Evolutionary conservation across 352 stramenopile genomes (phyloP), one percentile per base, ranked within the genome.

Genomic region (Globisporangium spinosum): DNA sequence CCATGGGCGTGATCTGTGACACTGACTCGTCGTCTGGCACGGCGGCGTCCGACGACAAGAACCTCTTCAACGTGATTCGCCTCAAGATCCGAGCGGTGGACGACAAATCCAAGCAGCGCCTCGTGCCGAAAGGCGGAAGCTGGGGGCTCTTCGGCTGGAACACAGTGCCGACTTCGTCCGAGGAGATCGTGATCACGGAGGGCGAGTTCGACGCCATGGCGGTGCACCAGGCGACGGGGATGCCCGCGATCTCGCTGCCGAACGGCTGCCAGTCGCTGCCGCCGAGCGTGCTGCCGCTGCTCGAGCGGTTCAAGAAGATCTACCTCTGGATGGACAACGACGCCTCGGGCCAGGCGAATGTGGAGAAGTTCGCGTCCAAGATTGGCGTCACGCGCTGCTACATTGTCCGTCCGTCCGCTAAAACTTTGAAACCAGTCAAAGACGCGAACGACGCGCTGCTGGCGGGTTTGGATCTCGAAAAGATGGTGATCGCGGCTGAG

Each of bases 281-380:
- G 4, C 83, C 94, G 7, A 97, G 97, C 53, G 81, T 99, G 15
- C 71, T 99, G 32, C 95, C 96, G 25, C 75, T 99, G 69, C 80
- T 99, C 23, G 97, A 99, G 78, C 82, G 87, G 5, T 99, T 99
- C 73, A 89, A 98, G 67, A 96, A 90, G 45, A 97, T 99, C 49
- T 98, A 98, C 78, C 74, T 99, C 25, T 99, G 97, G 97, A 98
- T 99, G 93, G 98, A 99, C 79, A 97, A 98, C 66, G 98, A 99
- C 76, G 81, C 80, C 10, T 88, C 96, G 0, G 97, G 97, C 13
- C 82, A 97, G 73, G 93, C 97, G 45, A 98, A 96, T 62, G 91
- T 98, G 3, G 91, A 99, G 58, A 98, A 98, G 70, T 99, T 99
- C 74, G 91, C 93, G 3, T 78, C 92, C 68, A 99, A 99, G 70